Conservation (phyloP, 2,329 filamentous ascomycete species). For the Colletotrichum sp. region DNA sequence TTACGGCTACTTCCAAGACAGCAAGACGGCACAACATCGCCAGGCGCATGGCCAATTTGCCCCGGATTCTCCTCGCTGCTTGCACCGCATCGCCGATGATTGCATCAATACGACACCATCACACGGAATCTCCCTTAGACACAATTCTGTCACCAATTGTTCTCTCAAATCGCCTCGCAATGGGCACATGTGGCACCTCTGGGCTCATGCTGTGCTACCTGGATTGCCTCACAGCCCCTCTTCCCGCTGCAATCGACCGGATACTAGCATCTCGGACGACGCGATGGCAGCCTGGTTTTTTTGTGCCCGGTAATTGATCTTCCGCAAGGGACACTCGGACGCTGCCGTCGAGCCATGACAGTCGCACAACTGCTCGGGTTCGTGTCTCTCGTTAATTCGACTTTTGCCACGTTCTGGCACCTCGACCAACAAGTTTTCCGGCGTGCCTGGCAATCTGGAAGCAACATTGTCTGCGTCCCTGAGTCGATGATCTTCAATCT, state of each 20-base stretch:
- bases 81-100: not conserved
- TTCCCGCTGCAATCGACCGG: not conserved
- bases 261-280: conserved; percentile 26
- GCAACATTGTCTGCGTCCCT: not conserved
- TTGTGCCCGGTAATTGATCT: not conserved
- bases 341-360: not conserved
- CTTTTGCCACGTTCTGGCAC: not conserved
- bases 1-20: not conserved
- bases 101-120: not conserved
- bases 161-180: not conserved
- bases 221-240: not conserved
- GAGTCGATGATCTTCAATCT: not conserved
- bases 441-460: not conserved
- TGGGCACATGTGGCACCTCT: not conserved
- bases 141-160: not conserved
- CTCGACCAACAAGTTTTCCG: not conserved
- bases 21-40: not conserved
- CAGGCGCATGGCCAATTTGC: not conserved
- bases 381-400: not conserved
- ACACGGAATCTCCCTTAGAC: not conserved
- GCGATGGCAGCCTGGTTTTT: conserved; percentile 42
- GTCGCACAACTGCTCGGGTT: not conserved
- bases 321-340: not conserved
- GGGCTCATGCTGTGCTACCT: not conserved
- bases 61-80: not conserved